These are phyloP conservation scores for Cercospora citrullina DNA, from an alignment of 2,329 filamentous ascomycete genomes.

Conservation along the genomic window DNA sequence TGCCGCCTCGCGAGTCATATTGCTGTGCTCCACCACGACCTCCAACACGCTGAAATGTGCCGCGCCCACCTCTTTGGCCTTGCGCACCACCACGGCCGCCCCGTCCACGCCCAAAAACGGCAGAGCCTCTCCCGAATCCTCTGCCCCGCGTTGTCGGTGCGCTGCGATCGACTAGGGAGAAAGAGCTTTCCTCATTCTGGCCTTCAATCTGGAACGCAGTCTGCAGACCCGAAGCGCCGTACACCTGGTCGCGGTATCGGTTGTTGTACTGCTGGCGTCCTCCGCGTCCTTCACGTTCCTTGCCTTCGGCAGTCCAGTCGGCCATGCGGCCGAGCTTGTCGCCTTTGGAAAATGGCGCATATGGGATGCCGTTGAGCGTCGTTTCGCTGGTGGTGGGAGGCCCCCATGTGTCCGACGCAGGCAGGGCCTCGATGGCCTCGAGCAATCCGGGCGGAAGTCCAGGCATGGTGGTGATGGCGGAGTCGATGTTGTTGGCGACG, in stretches of 20 bases:
- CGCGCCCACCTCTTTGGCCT: conserved; percentile 66
- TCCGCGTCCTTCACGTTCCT: conserved; percentile 69
- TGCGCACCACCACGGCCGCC: conserved; percentile 69
- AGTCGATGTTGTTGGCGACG: conserved; percentile 1
- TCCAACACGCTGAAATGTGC: conserved; percentile 71
- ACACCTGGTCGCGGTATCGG: conserved; percentile 93
- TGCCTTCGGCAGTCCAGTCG: conserved; percentile 92
- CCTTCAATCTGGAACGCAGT: conserved; percentile 82
- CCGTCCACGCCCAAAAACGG: conserved; percentile 77
- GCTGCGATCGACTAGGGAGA: conserved; percentile 96
- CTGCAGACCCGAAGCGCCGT: conserved; percentile 80
- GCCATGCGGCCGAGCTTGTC: conserved; percentile 99
- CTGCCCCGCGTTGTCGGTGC: conserved; percentile 81
- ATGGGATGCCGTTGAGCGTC: conserved; percentile 90
- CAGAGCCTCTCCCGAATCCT: conserved; percentile 78
- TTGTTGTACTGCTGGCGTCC: conserved; percentile 87
- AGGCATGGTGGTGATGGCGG: conserved; percentile 3
- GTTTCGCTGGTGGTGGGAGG: conserved; percentile 79
- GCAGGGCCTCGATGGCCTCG: conserved; percentile 51
- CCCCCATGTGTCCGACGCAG: conserved; percentile 66
- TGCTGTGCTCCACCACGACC: conserved; percentile 66
- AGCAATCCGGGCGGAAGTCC: conserved; percentile 36
- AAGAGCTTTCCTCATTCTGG: conserved; percentile 86
- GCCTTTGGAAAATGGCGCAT: conserved; percentile 96
- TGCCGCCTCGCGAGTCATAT: conserved; percentile 70